Percentiles rank a stretch among this genome's conserved stretches.
These are phyloP conservation scores for Lotus japonicus DNA, from an alignment of 306 rosid genomes.

Conservation along the genomic window DNA sequence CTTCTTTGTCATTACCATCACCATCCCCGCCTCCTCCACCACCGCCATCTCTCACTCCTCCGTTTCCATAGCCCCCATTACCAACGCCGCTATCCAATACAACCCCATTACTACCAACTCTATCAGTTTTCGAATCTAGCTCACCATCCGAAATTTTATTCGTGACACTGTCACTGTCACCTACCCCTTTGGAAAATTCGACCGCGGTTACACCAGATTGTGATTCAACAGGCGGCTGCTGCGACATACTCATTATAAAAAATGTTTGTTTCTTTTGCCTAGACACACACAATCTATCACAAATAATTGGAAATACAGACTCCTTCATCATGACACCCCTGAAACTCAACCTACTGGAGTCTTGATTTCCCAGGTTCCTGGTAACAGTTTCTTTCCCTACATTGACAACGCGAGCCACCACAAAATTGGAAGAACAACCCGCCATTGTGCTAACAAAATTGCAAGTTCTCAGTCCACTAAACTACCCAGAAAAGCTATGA, in stretches of 20 bases:
- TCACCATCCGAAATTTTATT: conserved; percentile 28
- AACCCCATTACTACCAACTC: conserved; percentile 25
- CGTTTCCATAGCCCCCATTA: conserved; percentile 34
- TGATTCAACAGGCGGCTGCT: conserved; percentile 33
- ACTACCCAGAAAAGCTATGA: neutral
- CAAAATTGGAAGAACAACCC: conserved; percentile 39
- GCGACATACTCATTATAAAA: conserved; percentile 33
- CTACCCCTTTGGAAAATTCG: conserved; percentile 29
- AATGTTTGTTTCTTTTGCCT: conserved; percentile 26
- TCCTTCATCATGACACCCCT: conserved; percentile 38
- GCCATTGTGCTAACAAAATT: conserved; percentile 36
- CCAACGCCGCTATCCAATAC: conserved; percentile 32
- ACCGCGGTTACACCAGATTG: conserved; percentile 32
- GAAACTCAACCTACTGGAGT: conserved; percentile 31
- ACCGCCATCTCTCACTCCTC: conserved; percentile 25
- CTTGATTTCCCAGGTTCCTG: conserved; percentile 35
- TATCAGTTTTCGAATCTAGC: conserved; percentile 16
- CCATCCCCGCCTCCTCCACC: conserved; percentile 36
- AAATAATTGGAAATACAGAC: conserved; percentile 28
- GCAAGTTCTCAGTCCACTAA: conserved; percentile 6
- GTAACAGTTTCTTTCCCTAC: conserved; percentile 36
- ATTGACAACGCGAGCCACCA: conserved; percentile 30
- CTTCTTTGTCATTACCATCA: conserved; percentile 42
- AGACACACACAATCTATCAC: conserved; percentile 20
- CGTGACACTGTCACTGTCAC: conserved; percentile 13